Base-by-base conservation (phyloP, 768 basidiomycete species). In the Lactarius tabidus region DNA sequence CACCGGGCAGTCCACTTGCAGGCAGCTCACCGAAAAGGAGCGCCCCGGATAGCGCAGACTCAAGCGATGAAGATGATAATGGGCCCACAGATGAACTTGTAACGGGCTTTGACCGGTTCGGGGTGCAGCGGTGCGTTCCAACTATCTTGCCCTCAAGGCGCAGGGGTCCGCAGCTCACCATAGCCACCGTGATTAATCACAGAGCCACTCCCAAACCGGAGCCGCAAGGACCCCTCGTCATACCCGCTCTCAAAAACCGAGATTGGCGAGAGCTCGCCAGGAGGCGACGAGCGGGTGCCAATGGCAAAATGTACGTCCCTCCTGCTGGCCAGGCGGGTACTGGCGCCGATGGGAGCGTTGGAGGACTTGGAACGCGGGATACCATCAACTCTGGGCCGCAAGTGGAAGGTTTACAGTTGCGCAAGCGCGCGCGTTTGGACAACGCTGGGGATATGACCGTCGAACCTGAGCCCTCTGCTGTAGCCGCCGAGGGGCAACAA, bases 181-280 rank as follows among this genome's bases (percentile, higher is more conserved):
- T 78, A 88, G 88, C 69, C 67, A 61, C 67, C 68, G 63, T 57
- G 54, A 58, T 62, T 65, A 58, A 62, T 71, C 87, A 82, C 62
- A 70, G 82, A 35, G 76, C 78, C 68, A 80, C 79, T 62, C 78
- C 79, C 61, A 81, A 77, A 48, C 79, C 79, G 67, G 79, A 74
- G 58, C 76, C 81, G 14, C 73, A 83, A 45, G 84, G 79, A 5
- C 91, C 91, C 0, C 82, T 97, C 10, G 86, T 97, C 41, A 98
- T 99, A 53, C 88, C 95, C 18, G 80, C 93, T 1, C 79, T 92
- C 53, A 80, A 93, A 70, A 96, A 98, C 72, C 84, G 86, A 31
- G 95, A 99, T 73, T 99, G 96, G 96, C 80, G 93, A 48, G 89
- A 86, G 59, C 76, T 85, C 9, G 91, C 91, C 18, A 81, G 89